Evolutionary conservation across 192 early-diverging fungal genomes (phyloP).

Genomic region (Coemansia sp.): DNA sequence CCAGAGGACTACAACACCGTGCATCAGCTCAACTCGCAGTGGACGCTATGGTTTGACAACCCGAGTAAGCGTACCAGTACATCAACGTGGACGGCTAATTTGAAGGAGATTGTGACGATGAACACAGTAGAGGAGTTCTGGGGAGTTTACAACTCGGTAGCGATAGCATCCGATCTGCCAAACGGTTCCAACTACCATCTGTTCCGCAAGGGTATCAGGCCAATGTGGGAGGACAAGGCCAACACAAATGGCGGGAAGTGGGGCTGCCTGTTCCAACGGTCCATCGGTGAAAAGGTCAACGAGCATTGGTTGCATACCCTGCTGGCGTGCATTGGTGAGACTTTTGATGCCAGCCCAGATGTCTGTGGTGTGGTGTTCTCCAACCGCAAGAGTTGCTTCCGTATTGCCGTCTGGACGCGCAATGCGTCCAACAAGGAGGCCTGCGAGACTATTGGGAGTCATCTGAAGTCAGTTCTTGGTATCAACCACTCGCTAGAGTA

Average conservation of each 20-base stretch:
- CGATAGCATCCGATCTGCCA: conserved; percentile 68
- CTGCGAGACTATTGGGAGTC: conserved; percentile 53
- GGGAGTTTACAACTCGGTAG: conserved; percentile 91
- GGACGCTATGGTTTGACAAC: conserved; percentile 96
- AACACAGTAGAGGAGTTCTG: conserved; percentile 96
- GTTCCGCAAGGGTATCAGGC: conserved; percentile 89
- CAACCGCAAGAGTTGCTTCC: conserved; percentile 77
- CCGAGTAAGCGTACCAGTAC: conserved; percentile 74
- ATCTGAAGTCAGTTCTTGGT: conserved; percentile 58
- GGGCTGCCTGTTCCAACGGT: conserved; percentile 72
- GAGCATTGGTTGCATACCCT: conserved; percentile 84
- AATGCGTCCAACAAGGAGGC: conserved; percentile 36
- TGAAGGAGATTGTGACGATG: conserved; percentile 90
- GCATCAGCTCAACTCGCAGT: conserved; percentile 83
- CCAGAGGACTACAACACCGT: conserved; percentile 75
- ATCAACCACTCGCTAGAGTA: conserved; percentile 57
- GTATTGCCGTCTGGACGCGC: conserved; percentile 85
- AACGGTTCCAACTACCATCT: conserved; percentile 89
- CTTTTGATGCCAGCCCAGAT: conserved; percentile 73
- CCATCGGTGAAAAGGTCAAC: conserved; percentile 74
- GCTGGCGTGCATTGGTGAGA: conserved; percentile 86
- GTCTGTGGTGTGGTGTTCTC: conserved; percentile 88
- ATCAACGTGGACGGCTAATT: conserved; percentile 76
- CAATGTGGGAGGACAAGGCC: conserved; percentile 91
- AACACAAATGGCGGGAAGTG: conserved; percentile 94